Percentiles rank a stretch among this genome's conserved stretches.
phyloP scores from a whole-genome alignment of 108 stramenopile genomes.

The Skeletonema marinoi region DNA sequence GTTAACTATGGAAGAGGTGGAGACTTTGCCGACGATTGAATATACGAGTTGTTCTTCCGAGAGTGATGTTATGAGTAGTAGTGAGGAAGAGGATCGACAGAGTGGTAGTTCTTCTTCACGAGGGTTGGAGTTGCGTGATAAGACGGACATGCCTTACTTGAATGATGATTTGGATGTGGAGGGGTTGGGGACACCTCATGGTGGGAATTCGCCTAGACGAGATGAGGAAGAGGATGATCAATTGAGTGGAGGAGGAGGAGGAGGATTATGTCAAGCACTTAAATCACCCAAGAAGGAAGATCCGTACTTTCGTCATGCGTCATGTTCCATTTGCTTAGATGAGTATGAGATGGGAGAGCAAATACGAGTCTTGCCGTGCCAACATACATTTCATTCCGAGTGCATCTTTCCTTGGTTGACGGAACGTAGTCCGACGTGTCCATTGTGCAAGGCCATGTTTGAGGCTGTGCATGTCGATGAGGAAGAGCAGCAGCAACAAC shows the following conservation, averaged over 20 bases:
- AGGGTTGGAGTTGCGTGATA: conserved; percentile 39
- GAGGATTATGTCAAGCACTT: conserved; percentile 13
- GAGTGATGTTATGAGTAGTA: not conserved
- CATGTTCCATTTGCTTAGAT: conserved; percentile 90
- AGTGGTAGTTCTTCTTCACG: conserved; percentile 2
- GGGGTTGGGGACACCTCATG: not conserved
- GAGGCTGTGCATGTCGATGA: conserved; percentile 40
- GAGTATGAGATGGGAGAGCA: conserved; percentile 80
- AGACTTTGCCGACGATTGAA: conserved; percentile 40
- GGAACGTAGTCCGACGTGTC: conserved; percentile 77
- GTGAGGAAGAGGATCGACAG: not conserved
- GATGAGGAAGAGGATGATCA: not conserved
- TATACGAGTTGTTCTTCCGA: not conserved
- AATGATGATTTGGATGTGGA: conserved; percentile 1
- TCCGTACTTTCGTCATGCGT: conserved; percentile 19
- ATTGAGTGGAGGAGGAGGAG: not conserved
- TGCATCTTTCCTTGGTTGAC: conserved; percentile 94
- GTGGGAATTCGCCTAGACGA: not conserved
- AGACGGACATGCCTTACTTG: conserved; percentile 27
- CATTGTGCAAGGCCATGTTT: conserved; percentile 79
- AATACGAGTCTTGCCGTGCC: conserved; percentile 81
- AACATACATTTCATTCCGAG: conserved; percentile 84
- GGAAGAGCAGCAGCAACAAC: conserved; percentile 8
- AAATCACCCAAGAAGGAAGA: conserved; percentile 12
- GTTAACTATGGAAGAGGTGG: conserved; percentile 51